phyloP scores from a whole-genome alignment of 1,139 yeast species.

The Pichia cactophila region DNA sequence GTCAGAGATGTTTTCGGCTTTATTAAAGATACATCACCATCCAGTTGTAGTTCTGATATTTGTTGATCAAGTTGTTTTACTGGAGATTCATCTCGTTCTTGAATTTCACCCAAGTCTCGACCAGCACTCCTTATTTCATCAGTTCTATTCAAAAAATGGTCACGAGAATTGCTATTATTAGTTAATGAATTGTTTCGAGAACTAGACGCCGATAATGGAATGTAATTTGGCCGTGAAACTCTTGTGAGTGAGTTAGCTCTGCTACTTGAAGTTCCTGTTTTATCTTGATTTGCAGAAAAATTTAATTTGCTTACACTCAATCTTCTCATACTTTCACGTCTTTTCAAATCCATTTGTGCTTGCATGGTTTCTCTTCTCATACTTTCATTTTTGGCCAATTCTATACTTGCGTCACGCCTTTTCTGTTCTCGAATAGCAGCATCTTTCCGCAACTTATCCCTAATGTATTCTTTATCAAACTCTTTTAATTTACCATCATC shows the following conservation, averaged over 20 bases:
- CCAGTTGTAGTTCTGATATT: neutral
- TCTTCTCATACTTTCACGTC: neutral
- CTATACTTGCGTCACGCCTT: neutral
- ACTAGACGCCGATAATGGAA: neutral
- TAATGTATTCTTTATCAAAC: conserved; percentile 20
- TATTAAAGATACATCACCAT: neutral
- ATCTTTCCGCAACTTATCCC: conserved; percentile 20
- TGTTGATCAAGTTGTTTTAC: neutral
- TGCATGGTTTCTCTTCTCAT: conserved; percentile 3
- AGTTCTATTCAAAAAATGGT: conserved; percentile 2
- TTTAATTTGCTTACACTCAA: neutral
- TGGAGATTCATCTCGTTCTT: neutral
- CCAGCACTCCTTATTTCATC: neutral
- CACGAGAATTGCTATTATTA: neutral
- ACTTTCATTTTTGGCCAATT: conserved; percentile 2
- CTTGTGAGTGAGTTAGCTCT: neutral
- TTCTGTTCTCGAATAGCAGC: neutral
- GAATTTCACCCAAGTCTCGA: neutral
- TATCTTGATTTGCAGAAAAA: neutral
- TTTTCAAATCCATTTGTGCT: conserved; percentile 1
- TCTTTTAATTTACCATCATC: conserved; percentile 21
- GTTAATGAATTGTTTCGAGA: conserved; percentile 10
- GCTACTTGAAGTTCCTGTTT: neutral
- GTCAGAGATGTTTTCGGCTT: neutral
- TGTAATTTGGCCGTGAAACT: neutral